These are phyloP conservation scores for Geotrichum carabidarum DNA, from an alignment of 1,139 yeast genomes.

Conservation along the genomic window DNA sequence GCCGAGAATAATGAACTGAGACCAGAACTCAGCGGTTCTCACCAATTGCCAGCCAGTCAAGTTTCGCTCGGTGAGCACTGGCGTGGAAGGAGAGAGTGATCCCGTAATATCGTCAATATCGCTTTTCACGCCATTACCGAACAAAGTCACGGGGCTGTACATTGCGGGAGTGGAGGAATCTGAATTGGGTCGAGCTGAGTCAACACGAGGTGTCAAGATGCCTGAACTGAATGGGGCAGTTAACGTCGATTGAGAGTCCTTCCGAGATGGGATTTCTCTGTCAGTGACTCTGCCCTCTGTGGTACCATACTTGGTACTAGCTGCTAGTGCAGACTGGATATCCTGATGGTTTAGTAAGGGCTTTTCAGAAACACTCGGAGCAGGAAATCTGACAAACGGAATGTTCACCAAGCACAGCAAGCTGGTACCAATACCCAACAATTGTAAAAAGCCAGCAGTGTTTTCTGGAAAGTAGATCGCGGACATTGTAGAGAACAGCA, in stretches of 20 bases:
- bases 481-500: constrained; percentile 33
- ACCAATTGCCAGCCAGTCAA: constrained; percentile 20
- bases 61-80: background rate
- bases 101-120: background rate
- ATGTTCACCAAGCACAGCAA: constrained; percentile 28
- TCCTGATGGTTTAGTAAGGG: no score
- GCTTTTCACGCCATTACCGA: no score
- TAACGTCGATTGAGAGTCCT: constrained; percentile 19
- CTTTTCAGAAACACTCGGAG: background rate
- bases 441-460: constrained; percentile 32
- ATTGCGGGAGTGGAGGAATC: no score
- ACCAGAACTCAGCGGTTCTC: constrained; percentile 33
- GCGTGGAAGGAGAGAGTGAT: background rate
- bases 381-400: constrained; percentile 30
- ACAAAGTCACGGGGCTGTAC: no score
- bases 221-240: constrained; percentile 3
- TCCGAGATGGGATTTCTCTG: background rate
- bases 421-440: constrained; percentile 31
- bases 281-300: no score
- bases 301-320: no score
- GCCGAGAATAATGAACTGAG: constrained; percentile 46
- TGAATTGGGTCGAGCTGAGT: no score
- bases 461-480: constrained; percentile 33
- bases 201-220: no score
- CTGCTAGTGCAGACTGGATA: no score